Evolutionary conservation across 306 rosid species (phyloP).

Genomic region (Vigna hirtella): DNA sequence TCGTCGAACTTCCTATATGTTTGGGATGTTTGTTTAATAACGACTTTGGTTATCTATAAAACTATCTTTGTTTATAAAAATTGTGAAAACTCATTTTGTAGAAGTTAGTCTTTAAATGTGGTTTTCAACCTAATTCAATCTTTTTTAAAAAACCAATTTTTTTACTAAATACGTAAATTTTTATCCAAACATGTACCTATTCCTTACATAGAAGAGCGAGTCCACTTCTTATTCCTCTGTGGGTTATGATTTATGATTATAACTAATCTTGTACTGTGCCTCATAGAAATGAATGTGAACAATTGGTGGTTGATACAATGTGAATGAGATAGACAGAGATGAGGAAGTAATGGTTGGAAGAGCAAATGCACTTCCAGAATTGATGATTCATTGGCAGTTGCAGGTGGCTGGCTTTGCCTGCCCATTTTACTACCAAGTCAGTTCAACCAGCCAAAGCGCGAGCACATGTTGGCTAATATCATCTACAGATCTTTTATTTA

Average conservation of each 20-base stretch:
- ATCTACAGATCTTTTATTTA: slow-evolving; percentile 17
- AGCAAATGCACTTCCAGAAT: slow-evolving; percentile 1
- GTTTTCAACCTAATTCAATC: no score
- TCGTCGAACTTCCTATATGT: neutral
- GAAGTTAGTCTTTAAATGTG: no score
- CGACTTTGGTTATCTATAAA: no score
- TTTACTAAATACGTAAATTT: no score
- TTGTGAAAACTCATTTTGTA: no score
- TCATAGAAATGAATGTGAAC: slow-evolving; percentile 12
- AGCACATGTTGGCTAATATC: slow-evolving; percentile 7
- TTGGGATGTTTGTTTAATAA: no score
- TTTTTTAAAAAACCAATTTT: no score
- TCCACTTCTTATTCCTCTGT: neutral
- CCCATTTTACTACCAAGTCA: slow-evolving; percentile 20
- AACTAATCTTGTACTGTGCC: neutral
- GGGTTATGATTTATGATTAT: neutral
- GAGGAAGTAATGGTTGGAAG: slow-evolving; percentile 14
- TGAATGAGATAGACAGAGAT: neutral
- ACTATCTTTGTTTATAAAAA: no score
- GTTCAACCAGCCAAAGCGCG: neutral
- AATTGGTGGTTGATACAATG: slow-evolving; percentile 7
- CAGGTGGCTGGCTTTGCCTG: slow-evolving; percentile 20
- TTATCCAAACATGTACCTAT: neutral
- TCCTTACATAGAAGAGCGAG: neutral
- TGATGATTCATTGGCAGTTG: neutral